Percentiles rank a stretch among this genome's conserved stretches.
These are phyloP conservation scores for Backusella sp. DNA, from an alignment of 192 early-diverging fungal species.

Conservation along the genomic window DNA sequence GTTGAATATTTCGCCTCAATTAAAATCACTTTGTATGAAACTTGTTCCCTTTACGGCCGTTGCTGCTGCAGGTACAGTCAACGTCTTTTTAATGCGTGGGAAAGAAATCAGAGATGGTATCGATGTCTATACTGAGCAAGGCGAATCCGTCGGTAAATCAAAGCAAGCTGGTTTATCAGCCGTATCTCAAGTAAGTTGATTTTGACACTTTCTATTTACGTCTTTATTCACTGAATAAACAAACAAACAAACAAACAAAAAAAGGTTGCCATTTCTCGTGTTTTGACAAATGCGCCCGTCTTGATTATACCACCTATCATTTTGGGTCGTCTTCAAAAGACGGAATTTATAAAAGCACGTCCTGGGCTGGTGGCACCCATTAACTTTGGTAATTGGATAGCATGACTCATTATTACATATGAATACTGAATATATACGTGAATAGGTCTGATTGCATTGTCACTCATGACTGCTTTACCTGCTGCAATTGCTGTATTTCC, in stretches of 20 bases:
- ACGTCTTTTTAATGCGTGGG: constrained; percentile 81
- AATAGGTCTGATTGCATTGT: constrained; percentile 59
- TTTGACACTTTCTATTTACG: not conserved
- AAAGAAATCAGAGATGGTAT: constrained; percentile 85
- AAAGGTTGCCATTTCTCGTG: constrained; percentile 74
- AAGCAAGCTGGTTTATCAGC: constrained; percentile 63
- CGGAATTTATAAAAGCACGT: constrained; percentile 49
- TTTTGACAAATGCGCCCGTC: constrained; percentile 69
- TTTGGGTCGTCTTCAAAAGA: constrained; percentile 63
- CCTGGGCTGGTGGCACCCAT: constrained; percentile 57
- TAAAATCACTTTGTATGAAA: constrained; percentile 42
- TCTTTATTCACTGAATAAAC: not conserved
- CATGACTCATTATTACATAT: not conserved
- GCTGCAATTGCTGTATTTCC: constrained; percentile 80
- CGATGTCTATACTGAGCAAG: constrained; percentile 63
- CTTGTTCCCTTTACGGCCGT: constrained; percentile 78
- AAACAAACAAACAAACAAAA: not conserved
- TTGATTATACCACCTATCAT: constrained; percentile 73
- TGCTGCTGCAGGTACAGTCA: constrained; percentile 77
- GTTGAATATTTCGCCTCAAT: constrained; percentile 41
- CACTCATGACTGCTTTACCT: constrained; percentile 72
- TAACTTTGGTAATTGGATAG: constrained; percentile 51
- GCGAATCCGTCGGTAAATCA: constrained; percentile 65
- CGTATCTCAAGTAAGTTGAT: constrained; percentile 54
- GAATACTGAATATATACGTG: not conserved